These are phyloP conservation scores for Stagonosporopsis tanaceti DNA, from an alignment of 2,329 filamentous ascomycete species.

Conservation along the genomic window DNA sequence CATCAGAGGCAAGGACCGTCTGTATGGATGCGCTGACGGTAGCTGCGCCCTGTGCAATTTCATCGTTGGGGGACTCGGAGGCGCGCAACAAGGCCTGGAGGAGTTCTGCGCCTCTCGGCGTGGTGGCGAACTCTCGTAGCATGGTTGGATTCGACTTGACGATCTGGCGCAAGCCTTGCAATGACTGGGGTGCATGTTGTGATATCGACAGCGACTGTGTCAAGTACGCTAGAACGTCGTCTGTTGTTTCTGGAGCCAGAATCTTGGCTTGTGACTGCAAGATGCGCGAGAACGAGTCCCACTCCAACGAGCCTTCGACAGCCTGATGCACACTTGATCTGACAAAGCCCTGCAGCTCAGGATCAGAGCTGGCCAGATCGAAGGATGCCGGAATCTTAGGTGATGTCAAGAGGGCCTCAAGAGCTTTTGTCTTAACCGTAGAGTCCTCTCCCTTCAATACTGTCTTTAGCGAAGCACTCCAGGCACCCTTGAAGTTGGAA, in stretches of 20 bases:
- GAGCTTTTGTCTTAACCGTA: slow-evolving; percentile 35
- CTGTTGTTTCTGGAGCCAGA: slow-evolving; percentile 47
- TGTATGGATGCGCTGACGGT: slow-evolving; percentile 50
- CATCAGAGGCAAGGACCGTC: slow-evolving; percentile 47
- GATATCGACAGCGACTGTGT: slow-evolving; percentile 50
- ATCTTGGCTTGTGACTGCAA: slow-evolving; percentile 45
- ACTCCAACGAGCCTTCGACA: slow-evolving; percentile 44
- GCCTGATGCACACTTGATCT: slow-evolving; percentile 38
- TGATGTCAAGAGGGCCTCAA: slow-evolving; percentile 47
- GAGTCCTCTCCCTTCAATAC: slow-evolving; percentile 40
- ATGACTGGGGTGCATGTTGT: slow-evolving; percentile 42
- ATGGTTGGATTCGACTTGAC: slow-evolving; percentile 51
- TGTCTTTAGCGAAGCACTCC: slow-evolving; percentile 41
- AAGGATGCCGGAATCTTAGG: slow-evolving; percentile 47
- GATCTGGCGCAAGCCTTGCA: slow-evolving; percentile 58
- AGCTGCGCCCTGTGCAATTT: slow-evolving; percentile 56
- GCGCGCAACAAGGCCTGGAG: slow-evolving; percentile 62
- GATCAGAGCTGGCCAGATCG: slow-evolving; percentile 44
- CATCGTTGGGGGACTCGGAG: slow-evolving; percentile 61
- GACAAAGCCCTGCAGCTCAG: slow-evolving; percentile 49
- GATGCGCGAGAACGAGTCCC: slow-evolving; percentile 49
- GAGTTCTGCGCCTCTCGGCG: slow-evolving; percentile 58
- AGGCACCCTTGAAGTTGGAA: slow-evolving; percentile 40
- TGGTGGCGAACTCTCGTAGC: slow-evolving; percentile 54
- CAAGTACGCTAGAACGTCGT: slow-evolving; percentile 49